Evolutionary conservation across 352 stramenopile genomes (phyloP).

Genomic region (Globisporangium apiculatum): DNA sequence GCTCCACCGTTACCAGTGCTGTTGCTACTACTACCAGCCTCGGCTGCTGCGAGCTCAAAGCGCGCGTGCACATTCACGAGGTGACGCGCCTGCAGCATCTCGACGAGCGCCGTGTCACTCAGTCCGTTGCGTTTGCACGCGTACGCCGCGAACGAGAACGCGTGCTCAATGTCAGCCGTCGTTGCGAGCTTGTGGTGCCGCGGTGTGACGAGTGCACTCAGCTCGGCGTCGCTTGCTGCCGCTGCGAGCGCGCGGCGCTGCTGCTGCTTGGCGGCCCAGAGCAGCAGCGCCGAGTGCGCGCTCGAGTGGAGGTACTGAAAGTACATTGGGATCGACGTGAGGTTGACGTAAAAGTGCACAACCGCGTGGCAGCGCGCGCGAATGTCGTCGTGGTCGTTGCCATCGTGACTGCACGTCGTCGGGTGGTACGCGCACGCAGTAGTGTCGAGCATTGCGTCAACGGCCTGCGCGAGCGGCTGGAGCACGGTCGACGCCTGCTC

Average conservation of each 20-base stretch:
- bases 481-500: conserved; percentile 71
- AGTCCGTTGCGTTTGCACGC: conserved; percentile 79
- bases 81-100: conserved; percentile 82
- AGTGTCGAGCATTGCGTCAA: conserved; percentile 26
- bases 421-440: conserved; percentile 2
- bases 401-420: conserved; percentile 4
- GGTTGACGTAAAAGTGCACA: conserved; percentile 73
- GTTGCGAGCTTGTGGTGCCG: conserved; percentile 27
- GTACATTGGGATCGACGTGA: conserved; percentile 81
- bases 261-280: conserved; percentile 49
- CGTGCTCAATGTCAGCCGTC: conserved; percentile 74
- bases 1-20: no score
- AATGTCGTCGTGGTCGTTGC: conserved; percentile 10
- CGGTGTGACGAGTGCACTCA: background rate
- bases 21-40: conserved; percentile 7
- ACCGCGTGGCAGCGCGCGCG: conserved; percentile 35
- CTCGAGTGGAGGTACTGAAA: conserved; percentile 79
- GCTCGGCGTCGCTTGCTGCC: background rate
- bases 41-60: conserved; percentile 39
- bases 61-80: conserved; percentile 71
- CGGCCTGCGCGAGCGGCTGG: conserved; percentile 53
- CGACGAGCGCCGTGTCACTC: conserved; percentile 75
- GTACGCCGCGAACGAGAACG: conserved; percentile 75
- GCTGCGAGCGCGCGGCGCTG: conserved; percentile 1
- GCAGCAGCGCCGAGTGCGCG: conserved; percentile 50